Conservation (phyloP, 768 basidiomycete species). For the Suillus decipiens region DNA sequence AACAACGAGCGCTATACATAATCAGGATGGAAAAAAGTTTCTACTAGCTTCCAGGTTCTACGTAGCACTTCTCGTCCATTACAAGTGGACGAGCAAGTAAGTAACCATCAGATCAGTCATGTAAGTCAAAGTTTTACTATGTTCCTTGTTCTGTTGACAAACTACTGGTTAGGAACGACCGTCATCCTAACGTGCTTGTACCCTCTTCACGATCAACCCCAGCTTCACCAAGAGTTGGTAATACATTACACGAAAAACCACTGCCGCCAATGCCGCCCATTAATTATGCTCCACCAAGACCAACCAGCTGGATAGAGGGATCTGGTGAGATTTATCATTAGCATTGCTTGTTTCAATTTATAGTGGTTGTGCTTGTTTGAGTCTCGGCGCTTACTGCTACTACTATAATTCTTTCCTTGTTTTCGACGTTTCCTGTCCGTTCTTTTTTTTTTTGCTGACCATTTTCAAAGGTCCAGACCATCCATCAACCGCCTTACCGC, state of each 20-base stretch:
- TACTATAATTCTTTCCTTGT: constrained; percentile 22
- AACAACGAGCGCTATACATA: constrained; percentile 27
- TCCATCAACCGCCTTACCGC: constrained; percentile 33
- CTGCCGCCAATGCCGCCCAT: constrained; percentile 36
- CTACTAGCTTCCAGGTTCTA: no score
- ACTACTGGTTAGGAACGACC: constrained; percentile 20
- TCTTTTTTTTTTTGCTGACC: constrained; percentile 17
- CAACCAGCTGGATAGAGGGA: constrained; percentile 28
- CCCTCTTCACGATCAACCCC: constrained; percentile 27
- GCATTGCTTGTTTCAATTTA: neutral
- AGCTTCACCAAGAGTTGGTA: constrained; percentile 20
- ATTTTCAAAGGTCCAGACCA: constrained; percentile 30
- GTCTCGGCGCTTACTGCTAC: constrained; percentile 26
- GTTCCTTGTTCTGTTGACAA: constrained; percentile 2
- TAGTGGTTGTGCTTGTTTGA: constrained; percentile 11
- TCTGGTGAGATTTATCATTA: constrained; percentile 25
- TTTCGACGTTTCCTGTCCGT: constrained; percentile 19
- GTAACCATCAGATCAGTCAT: constrained; percentile 12
- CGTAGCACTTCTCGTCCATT: no score
- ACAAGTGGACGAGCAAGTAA: no score
- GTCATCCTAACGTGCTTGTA: constrained; percentile 27
- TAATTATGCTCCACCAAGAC: constrained; percentile 11
- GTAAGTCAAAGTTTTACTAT: constrained; percentile 21
- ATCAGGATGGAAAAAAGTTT: no score
- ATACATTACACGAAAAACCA: constrained; percentile 35